Evolutionary conservation across 225 moss, liverwort and hornwort genomes (phyloP).

Genomic region (Lunularia cruciata): DNA sequence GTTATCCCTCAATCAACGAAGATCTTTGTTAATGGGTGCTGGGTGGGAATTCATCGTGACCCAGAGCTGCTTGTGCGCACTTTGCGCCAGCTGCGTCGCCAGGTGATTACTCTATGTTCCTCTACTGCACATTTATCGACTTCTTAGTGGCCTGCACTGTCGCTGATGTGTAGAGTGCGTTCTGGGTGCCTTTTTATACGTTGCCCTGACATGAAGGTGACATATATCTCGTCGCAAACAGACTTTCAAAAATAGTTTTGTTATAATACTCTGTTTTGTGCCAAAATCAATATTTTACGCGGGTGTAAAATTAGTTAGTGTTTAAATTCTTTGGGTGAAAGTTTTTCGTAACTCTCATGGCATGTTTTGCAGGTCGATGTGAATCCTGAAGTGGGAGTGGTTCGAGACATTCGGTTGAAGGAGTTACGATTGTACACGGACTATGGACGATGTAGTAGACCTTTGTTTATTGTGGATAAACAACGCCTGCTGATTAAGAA

Average conservation of each 20-base stretch:
- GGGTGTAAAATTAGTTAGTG: neutral
- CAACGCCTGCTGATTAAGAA: constrained; percentile 96
- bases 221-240: too few species aligned
- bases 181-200: too few species aligned
- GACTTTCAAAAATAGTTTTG: too few species aligned
- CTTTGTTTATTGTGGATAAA: constrained; percentile 95
- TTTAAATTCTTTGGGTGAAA: too few species aligned
- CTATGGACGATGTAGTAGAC: constrained; percentile 97
- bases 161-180: too few species aligned
- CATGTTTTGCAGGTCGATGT: constrained; percentile 68
- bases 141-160: too few species aligned
- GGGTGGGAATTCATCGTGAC: constrained; percentile 99
- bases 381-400: constrained; percentile 97
- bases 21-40: constrained; percentile 95
- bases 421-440: constrained; percentile 98
- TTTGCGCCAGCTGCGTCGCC: constrained; percentile 87
- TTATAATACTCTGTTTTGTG: too few species aligned
- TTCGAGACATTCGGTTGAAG: constrained; percentile 93
- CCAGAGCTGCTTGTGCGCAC: constrained; percentile 94
- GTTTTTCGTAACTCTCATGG: neutral
- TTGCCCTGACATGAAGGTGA: too few species aligned
- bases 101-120: constrained; percentile 23
- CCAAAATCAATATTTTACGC: too few species aligned
- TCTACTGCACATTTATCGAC: too few species aligned
- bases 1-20: constrained; percentile 98